These are phyloP conservation scores for Coniochaeta sp. DNA, from an alignment of 2,329 filamentous ascomycete species.

Conservation along the genomic window DNA sequence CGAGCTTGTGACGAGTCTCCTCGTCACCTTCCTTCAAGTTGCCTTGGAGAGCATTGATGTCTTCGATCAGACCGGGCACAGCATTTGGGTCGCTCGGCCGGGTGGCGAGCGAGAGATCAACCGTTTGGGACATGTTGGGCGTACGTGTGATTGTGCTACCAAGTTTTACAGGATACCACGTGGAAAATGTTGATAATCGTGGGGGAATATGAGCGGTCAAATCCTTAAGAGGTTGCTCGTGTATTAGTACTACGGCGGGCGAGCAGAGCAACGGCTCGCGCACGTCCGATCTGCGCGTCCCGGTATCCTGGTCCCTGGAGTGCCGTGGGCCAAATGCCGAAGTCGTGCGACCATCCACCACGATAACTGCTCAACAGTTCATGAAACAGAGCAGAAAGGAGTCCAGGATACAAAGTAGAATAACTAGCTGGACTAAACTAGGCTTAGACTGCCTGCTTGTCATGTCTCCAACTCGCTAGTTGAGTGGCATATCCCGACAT, in stretches of 20 bases:
- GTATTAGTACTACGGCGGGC: neutral
- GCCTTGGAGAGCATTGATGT: neutral
- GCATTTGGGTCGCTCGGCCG: neutral
- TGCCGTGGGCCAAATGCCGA: neutral
- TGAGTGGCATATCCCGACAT: neutral
- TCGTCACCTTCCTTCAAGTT: conserved; percentile 2
- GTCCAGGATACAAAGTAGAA: no score
- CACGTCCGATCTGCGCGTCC: neutral
- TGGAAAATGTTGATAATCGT: neutral
- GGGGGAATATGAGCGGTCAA: neutral
- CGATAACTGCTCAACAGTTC: no score
- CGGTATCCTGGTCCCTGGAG: neutral
- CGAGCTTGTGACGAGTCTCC: conserved; percentile 5
- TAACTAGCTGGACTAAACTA: no score
- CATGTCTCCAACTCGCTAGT: no score
- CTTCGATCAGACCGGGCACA: neutral
- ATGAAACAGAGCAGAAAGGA: neutral
- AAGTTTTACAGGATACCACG: neutral
- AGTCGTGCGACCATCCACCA: no score
- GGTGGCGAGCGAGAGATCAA: neutral
- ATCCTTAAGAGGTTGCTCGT: neutral
- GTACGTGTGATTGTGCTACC: neutral
- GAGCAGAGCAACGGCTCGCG: neutral
- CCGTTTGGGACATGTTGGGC: neutral
- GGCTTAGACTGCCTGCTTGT: no score